Evolutionary conservation across 495 filamentous ascomycete species (phyloP), one percentile per base, ranked within the genome.

Genomic region (Platismatia glauca): DNA sequence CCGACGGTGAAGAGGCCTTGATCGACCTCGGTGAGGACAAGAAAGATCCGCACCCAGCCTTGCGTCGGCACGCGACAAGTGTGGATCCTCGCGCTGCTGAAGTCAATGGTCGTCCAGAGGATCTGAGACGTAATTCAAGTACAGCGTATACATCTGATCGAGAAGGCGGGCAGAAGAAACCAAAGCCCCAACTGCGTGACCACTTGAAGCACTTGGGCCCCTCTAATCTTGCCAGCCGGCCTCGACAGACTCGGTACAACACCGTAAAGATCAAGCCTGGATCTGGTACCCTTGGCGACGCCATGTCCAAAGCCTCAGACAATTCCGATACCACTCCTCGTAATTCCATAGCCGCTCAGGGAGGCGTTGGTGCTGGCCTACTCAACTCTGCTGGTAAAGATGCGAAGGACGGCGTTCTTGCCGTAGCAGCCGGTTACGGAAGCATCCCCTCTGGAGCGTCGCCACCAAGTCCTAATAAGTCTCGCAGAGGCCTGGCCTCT

Each of bases 181-280:
- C 63, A 61, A 77, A 63, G 65, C 76, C 79, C 58, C 90, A 96
- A 56, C 83, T 96, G 61, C 82, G 81, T 55, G 84, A 91, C 66
- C 92, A 96, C 64, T 77, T 97, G 15, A 94, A 89, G 68, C 88
- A 94, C 68, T 84, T 98, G 3, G 94, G 95, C 0, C 94, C 94
- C 0, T 95, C 90, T 3, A 98, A 98, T 68, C 82, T 88, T 20
- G 95, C 94, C 4, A 89, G 84, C 58, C 84, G 88, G 41, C 94
- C 94, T 5, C 86, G 88, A 64, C 77, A 82, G 59, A 96, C 94
- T 3, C 86, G 86, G n/a, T 93, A 90, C 63, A 86, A 86, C 38
- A 86, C 84, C 16, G 91, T 98, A 57, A 97, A 97, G 73, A 93
- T 96, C 73, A 97, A 97, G 73, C 84, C 84, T 9, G 84, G 82